These are phyloP conservation scores for Aspergillus fumigatiaffinis DNA, from an alignment of 2,329 filamentous ascomycete species.

Conservation along the genomic window DNA sequence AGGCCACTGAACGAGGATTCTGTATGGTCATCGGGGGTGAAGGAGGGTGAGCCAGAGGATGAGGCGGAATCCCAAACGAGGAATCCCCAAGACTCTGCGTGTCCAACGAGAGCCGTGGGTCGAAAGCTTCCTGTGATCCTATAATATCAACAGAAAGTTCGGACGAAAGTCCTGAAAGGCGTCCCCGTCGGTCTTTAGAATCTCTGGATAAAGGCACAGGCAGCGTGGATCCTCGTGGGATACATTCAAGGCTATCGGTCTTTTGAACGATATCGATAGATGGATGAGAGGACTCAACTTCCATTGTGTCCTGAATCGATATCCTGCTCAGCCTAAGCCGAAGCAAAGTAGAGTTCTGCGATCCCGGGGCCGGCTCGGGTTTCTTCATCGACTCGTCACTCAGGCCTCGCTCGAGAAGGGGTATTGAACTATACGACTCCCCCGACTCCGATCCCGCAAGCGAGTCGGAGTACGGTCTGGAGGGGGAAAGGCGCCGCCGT, in stretches of 20 bases:
- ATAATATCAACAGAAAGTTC: conserved; percentile 51
- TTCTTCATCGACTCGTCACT: conserved; percentile 48
- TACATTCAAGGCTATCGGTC: conserved; percentile 49
- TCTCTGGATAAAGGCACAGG: conserved; percentile 27
- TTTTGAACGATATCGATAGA: conserved; percentile 50
- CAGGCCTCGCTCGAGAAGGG: conserved; percentile 66
- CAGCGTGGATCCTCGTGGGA: conserved; percentile 42
- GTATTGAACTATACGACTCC: conserved; percentile 72
- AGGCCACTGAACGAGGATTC: conserved; percentile 32
- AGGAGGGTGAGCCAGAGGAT: conserved; percentile 45
- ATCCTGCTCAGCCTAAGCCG: conserved; percentile 24
- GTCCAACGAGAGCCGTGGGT: conserved; percentile 30
- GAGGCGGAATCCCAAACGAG: conserved; percentile 39
- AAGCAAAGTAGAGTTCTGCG: conserved; percentile 17
- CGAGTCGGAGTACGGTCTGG: conserved; percentile 38
- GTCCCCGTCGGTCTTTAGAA: conserved; percentile 45
- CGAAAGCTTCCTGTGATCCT: conserved; percentile 34
- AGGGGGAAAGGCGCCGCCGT: conserved; percentile 25
- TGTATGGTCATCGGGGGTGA: conserved; percentile 45
- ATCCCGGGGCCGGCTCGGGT: conserved; percentile 24
- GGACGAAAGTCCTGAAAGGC: conserved; percentile 52
- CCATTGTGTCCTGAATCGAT: conserved; percentile 24
- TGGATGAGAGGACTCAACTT: conserved; percentile 41
- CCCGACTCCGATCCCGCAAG: conserved; percentile 54
- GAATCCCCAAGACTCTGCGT: conserved; percentile 34